Base-by-base conservation (phyloP, 2,329 filamentous ascomycete genomes). In the Penicillium sp. region DNA sequence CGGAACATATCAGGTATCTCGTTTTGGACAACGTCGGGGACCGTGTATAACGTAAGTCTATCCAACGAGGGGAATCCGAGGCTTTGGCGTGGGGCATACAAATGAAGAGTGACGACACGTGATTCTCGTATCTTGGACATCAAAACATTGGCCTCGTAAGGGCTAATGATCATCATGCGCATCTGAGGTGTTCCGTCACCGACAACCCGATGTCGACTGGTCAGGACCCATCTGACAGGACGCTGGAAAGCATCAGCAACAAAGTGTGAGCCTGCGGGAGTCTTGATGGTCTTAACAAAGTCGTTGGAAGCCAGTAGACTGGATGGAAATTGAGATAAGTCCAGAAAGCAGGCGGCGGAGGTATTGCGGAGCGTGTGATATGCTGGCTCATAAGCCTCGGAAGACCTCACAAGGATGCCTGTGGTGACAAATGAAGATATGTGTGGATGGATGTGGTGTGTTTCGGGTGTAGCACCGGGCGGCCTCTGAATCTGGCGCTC, bases 101-200 rank as follows among this genome's bases (percentile, higher is more conserved):
- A 39, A 61, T 83, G 80, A 43, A 88, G 62, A 0, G 68, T 65
- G 0, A 81, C 77, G 4, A 58, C 43, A 0, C 56, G 52, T 0
- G 71, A 77, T 0, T 44, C 21, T 1, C 58, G 49, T 2, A 88
- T 78, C 0, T 38, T 5, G 0, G 72, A 60, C 0, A 83, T 58
- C 0, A 89, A 68, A 2, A 69, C 13, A 3, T 89, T 75, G 0
- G 83, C 86, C 59, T 90, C 88, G 27, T 70, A 82, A 0, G 84
- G 83, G 58, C 84, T 88, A 62, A 89, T 75, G 21, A 89, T 69
- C 0, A 88, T 56, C n/a, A 85, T 63, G 14, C 60, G 52, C 31
- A 46, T 46, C 32, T 49, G 47, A 11, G 27, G 34, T 6, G 29
- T 58, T 32, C 39, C 39, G 14, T 27, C 39, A 2, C 32, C 10